Evolutionary conservation across 2,329 filamentous ascomycete genomes (phyloP).

Genomic region (Aspergillus fischeri): DNA sequence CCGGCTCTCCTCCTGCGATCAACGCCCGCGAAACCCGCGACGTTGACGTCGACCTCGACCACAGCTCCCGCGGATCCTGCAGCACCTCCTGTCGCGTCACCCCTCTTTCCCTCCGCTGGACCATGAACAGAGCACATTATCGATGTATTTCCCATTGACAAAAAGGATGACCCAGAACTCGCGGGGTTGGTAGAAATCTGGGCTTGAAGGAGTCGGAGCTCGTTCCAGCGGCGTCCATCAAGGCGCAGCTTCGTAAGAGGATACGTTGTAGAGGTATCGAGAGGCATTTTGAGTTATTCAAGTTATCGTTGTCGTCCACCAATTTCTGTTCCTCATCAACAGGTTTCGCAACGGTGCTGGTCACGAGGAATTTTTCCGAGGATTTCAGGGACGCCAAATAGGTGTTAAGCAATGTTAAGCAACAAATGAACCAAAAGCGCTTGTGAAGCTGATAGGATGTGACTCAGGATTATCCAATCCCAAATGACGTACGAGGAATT

Average conservation of each 20-base stretch:
- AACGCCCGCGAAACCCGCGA: slow-evolving; percentile 83
- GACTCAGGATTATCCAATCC: background rate
- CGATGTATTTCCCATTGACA: slow-evolving; percentile 97
- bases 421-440: background rate
- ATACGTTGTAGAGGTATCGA: slow-evolving; percentile 91
- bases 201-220: slow-evolving; percentile 80
- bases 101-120: slow-evolving; percentile 65
- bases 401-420: background rate
- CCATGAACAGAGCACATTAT: slow-evolving; percentile 90
- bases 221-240: slow-evolving; percentile 91
- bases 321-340: background rate
- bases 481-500: background rate
- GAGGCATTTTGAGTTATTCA: slow-evolving; percentile 62
- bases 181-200: slow-evolving; percentile 90
- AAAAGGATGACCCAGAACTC: slow-evolving; percentile 86
- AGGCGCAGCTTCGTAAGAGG: slow-evolving; percentile 77
- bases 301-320: background rate
- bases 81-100: slow-evolving; percentile 44
- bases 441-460: background rate
- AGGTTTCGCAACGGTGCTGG: background rate
- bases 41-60: slow-evolving; percentile 74
- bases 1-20: slow-evolving; percentile 71
- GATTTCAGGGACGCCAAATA: background rate
- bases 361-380: background rate
- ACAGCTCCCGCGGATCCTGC: slow-evolving; percentile 54